Evolutionary conservation across 2,329 filamentous ascomycete genomes (phyloP), one percentile per base, ranked within the genome.

Genomic region (Boeremia exigua): DNA sequence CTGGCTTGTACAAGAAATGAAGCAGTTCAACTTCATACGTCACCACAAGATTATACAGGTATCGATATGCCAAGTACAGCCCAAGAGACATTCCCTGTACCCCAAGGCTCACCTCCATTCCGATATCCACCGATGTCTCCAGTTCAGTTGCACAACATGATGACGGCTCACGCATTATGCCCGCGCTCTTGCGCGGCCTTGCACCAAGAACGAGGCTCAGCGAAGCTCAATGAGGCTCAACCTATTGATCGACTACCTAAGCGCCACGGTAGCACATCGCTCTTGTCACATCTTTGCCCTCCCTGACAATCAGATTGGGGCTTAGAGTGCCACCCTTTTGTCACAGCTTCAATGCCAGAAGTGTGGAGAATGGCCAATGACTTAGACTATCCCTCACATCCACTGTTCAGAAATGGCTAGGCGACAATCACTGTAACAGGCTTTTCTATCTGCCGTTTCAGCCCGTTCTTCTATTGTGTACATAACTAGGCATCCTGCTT

Each of bases 181-280:
- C 29, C 45, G 17, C 27, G 12, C 2, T 39, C 11, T n/a, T 39
- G 34, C 45, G 11, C 15, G 45, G 28, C 34, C 27, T 15, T 9
- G 28, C 46, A 33, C 28, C 46, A 40, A 40, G 46, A 15, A 32
- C 30, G 36, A 48, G 46, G 46, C 46, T 48, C 34, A 48, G 32
- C 14, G 29, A 48, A 36, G 46, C 46, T 48, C 34, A 48, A 33
- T 9, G 29, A 48, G 46, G 27, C 36, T 33, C 46, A 40, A 40
- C 17, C n/a, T 25, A 32, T 8, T 29, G 15, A 48, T 29, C 14
- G 23, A 40, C 36, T 29, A 17, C 8, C 19, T 25, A 28, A 25
- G 19, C 42, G 30, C 32, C 28, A 9, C 32, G n/a, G 17, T 23
- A 19, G 7, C 28, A 15, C 3, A 14, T n/a, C 19, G 11, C 23